Evolutionary conservation across 495 filamentous ascomycete genomes (phyloP), one percentile per base, ranked within the genome.

Genomic region (Annulohypoxylon moriforme): DNA sequence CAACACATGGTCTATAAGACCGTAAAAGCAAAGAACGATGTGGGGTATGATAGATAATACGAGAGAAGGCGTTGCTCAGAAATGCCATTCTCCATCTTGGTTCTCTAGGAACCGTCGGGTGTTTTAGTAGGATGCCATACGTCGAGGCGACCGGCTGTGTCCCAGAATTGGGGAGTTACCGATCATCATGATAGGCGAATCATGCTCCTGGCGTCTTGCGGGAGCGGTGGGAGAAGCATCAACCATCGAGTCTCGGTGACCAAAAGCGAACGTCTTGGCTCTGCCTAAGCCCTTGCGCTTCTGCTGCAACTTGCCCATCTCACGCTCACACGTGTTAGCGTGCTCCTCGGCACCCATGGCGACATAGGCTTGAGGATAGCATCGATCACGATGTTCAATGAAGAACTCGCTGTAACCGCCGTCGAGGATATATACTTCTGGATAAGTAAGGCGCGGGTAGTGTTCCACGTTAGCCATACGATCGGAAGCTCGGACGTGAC

Each of bases 331-430:
- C 29, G 94, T 94, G 69, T 90, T 89, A 67, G 92, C 90, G 78
- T 98, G 94, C 77, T 94, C 91, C 71, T 94, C 90, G 69, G 90
- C 92, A 58, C 87, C 90, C 96, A 99, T 99, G 79, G 94, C 93
- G 27, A 98, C 93, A 73, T 99, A 99, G 68, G 94, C 92, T 75
- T 97, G 94, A 8, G 96, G 96, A 63, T 88, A 93, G 83, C 96
- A 99, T 46, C 93, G 88, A 10, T 85, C 79, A 46, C 89, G 89
- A 77, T 97, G 88, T 58, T 92, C 82, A 13, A 85, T 77, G 81
- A 94, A 99, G 84, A 99, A 99, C 0, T 89, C 85, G 77, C 92
- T 97, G 80, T 99, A 99, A 20, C 96, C 96, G 46, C 96, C 96
- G 46, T 98, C 94, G 25, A 99, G 85, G 74, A 99, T 96, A 80